Evolutionary conservation across 495 filamentous ascomycete species (phyloP), one percentile per base, ranked within the genome.

Genomic region (Neurospora sp.): DNA sequence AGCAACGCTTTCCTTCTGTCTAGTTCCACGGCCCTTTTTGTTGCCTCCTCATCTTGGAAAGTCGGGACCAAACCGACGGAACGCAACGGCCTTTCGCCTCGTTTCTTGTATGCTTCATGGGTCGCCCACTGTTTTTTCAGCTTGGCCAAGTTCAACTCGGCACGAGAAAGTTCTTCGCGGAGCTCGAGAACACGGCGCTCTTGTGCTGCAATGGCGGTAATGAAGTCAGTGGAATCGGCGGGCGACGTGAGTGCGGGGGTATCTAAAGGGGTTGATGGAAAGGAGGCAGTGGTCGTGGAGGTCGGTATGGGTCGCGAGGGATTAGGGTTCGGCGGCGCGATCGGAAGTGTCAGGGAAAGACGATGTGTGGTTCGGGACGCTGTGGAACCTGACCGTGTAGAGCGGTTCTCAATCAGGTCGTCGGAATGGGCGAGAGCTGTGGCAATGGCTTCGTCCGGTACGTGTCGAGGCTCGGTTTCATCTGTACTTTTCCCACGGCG

Each of bases 111-210:
- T 70, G 89, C 90, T 78, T 97, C 94, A 40, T 94, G 90, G 34
- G 84, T 80, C 3, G 91, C 87, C 93, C 93, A 90, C 77, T 96
- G 92, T 74, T 88, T 91, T 82, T 97, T 97, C 69, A 98, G 84
- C 72, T 84, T 88, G 39, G 84, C 82, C 72, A 99, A 83, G 40
- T 97, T 93, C 5, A 81, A 79, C 78, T 98, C 96, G 11, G 96
- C 94, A 71, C 90, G 90, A 9, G 83, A 80, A 15, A 99, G 85
- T 80, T 98, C 96, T 80, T 98, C 96, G 69, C 90, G 91, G 39
- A 98, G 85, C 84, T 98, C 96, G 54, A 99, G 83, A 7, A 99
- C 95, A 70, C 89, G 89, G n/a, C 96, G 89, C 79, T 99, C 96
- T 81, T 98, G 94, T 6, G 93, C 91, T 17, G 96, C 96, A 72